Conservation (phyloP, 352 stramenopile species). For the Elongisporangium anandrum region DNA sequence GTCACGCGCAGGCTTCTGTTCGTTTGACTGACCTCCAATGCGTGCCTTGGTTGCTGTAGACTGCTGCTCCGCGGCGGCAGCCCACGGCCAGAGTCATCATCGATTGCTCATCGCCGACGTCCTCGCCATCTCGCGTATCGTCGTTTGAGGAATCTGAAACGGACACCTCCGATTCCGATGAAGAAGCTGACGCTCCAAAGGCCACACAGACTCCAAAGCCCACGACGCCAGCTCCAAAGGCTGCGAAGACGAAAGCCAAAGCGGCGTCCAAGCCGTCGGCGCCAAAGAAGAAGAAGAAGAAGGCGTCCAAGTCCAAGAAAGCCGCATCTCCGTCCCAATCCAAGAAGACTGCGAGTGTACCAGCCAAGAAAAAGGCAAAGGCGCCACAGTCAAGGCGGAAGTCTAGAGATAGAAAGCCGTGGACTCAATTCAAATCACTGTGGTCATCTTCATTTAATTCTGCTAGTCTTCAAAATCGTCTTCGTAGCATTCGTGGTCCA, state of each 20-base stretch:
- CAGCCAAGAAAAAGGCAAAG: slow-evolving; percentile 6
- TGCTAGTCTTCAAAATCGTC: slow-evolving; percentile 85
- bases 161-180: neutral
- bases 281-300: slow-evolving; percentile 8
- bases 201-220: too few relatives aligned
- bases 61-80: neutral
- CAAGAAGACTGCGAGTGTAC: neutral
- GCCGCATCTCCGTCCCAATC: neutral
- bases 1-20: too few relatives aligned
- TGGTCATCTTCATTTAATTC: too few relatives aligned
- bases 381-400: neutral
- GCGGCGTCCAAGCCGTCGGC: neutral
- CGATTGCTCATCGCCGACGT: neutral
- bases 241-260: neutral
- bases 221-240: neutral
- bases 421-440: neutral
- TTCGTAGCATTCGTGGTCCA: slow-evolving; percentile 67
- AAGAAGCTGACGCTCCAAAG: too few relatives aligned
- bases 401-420: neutral
- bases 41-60: neutral
- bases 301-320: neutral
- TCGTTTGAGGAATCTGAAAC: neutral
- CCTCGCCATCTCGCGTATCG: neutral
- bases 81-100: neutral
- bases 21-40: too few relatives aligned